These are phyloP conservation scores for Ustulina deusta DNA, from an alignment of 2,329 filamentous ascomycete genomes.

Conservation along the genomic window DNA sequence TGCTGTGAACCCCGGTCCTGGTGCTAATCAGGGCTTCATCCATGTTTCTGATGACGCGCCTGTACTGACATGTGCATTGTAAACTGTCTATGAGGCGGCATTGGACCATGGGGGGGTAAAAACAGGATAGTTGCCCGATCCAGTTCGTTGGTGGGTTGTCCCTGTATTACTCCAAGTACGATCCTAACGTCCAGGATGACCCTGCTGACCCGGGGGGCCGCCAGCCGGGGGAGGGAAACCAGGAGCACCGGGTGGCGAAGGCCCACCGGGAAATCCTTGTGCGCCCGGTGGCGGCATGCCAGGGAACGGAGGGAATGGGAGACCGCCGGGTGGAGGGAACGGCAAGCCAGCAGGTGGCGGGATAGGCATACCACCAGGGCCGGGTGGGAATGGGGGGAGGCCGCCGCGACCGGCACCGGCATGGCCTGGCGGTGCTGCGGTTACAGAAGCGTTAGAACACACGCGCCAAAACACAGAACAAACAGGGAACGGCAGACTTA, in stretches of 20 bases:
- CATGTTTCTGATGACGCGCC: not conserved
- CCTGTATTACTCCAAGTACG: slow-evolving; percentile 9
- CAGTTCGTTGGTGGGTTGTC: not conserved
- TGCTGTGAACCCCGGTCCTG: no score
- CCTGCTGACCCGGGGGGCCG: slow-evolving; percentile 50
- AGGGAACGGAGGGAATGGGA: slow-evolving; percentile 55
- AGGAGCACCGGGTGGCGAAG: slow-evolving; percentile 51
- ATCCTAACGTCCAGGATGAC: slow-evolving; percentile 53
- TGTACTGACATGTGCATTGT: no score
- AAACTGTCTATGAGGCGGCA: no score
- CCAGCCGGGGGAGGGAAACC: slow-evolving; percentile 51
- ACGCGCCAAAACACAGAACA: slow-evolving; percentile 20
- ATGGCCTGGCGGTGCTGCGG: slow-evolving; percentile 62
- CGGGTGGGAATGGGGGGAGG: slow-evolving; percentile 59
- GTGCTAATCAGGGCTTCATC: not conserved
- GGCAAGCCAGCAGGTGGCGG: slow-evolving; percentile 58
- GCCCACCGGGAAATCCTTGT: slow-evolving; percentile 55
- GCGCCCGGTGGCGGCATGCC: slow-evolving; percentile 57
- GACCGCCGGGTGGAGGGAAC: slow-evolving; percentile 51
- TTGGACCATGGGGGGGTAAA: not conserved
- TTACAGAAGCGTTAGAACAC: slow-evolving; percentile 31
- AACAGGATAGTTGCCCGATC: not conserved
- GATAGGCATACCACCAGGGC: slow-evolving; percentile 57
- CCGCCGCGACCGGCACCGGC: slow-evolving; percentile 45
- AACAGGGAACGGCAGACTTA: slow-evolving; percentile 55